Percentiles rank a stretch among this genome's conserved stretches.
These are phyloP conservation scores for Lepidium campestre DNA, from an alignment of 441 rosid species.

Conservation along the genomic window DNA sequence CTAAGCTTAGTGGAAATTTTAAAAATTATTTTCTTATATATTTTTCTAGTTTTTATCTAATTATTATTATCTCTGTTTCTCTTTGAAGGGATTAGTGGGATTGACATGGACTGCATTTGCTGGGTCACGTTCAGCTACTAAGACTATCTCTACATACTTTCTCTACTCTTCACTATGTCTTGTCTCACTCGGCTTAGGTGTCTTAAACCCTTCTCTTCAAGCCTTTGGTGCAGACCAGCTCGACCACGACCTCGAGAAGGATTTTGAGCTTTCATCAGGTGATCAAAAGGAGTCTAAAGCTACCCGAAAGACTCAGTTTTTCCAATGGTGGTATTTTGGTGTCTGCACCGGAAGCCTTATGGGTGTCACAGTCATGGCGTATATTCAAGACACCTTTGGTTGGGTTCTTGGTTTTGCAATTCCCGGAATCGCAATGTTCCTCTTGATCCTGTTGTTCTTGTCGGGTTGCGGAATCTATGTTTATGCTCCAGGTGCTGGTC, in stretches of 20 bases:
- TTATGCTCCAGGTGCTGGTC: conserved; percentile 24
- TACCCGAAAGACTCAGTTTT: conserved; percentile 51
- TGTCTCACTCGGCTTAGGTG: conserved; percentile 82
- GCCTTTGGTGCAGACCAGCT: conserved; percentile 94
- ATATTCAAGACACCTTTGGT: conserved; percentile 81
- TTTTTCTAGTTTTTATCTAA: background rate
- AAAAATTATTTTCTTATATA: background rate
- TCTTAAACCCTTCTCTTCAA: conserved; percentile 80
- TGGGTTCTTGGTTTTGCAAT: conserved; percentile 92
- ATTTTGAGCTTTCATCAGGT: conserved; percentile 38
- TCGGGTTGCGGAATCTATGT: conserved; percentile 50
- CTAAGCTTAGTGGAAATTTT: conserved; percentile 44
- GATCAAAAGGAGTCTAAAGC: conserved; percentile 41
- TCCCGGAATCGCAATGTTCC: conserved; percentile 60
- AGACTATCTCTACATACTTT: conserved; percentile 43
- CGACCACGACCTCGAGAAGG: conserved; percentile 35
- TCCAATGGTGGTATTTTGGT: conserved; percentile 92
- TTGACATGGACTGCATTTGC: conserved; percentile 76
- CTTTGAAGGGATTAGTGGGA: conserved; percentile 68
- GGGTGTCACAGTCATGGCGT: conserved; percentile 85
- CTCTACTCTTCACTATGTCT: conserved; percentile 70
- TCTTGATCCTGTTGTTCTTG: conserved; percentile 42
- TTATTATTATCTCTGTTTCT: background rate
- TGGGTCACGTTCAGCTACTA: conserved; percentile 47
- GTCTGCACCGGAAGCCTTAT: conserved; percentile 77